Evolutionary conservation across 163 green algal genomes (phyloP), one percentile per base, ranked within the genome.

Genomic region (Coccomyxa subellipsoidea): DNA sequence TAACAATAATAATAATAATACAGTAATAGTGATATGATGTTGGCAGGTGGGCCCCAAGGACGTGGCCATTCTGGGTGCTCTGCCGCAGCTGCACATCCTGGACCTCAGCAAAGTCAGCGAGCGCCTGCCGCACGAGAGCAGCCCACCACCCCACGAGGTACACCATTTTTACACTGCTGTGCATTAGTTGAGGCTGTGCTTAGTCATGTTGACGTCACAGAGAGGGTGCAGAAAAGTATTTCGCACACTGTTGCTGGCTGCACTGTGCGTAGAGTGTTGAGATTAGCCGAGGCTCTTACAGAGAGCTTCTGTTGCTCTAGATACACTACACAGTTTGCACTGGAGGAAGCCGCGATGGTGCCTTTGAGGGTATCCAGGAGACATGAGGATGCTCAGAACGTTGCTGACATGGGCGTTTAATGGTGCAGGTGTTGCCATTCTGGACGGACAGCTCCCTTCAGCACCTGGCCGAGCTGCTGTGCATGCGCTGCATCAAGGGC

Each of bases 51-150:
- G 66, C 10, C 27, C 32, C 29, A 18, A 27, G 66, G 66, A 73
- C n/a, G 66, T 73, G 18, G 21, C 31, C 21, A 2, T 73, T 8
- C 66, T 73, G 66, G 29, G 2, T 18, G 21, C 31, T 18, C 66
- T 73, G 66, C 66, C 27, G 29, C 27, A 23, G 21, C 66, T 73
- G 66, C 27, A 73, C 66, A 73, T 73, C 66, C 66, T 73, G 18
- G 66, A 73, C 66, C 66, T 73, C 66, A 73, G 66, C 66, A 73
- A 73, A 73, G 7, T 73, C 66, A 73, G 66, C 66, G 66, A 73
- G 66, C 66, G 66, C 66, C 66, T 73, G 66, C 6, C 7, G 0
- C 66, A 36, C 27, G 66, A 73, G n/a, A 23, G 66, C 10, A 8
- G 21, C 15, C 6, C 66, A 18, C n/a, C n/a, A 34, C 66, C 66